These are phyloP conservation scores for Lecanicillium sp. DNA, from an alignment of 2,329 filamentous ascomycete species.

Conservation along the genomic window DNA sequence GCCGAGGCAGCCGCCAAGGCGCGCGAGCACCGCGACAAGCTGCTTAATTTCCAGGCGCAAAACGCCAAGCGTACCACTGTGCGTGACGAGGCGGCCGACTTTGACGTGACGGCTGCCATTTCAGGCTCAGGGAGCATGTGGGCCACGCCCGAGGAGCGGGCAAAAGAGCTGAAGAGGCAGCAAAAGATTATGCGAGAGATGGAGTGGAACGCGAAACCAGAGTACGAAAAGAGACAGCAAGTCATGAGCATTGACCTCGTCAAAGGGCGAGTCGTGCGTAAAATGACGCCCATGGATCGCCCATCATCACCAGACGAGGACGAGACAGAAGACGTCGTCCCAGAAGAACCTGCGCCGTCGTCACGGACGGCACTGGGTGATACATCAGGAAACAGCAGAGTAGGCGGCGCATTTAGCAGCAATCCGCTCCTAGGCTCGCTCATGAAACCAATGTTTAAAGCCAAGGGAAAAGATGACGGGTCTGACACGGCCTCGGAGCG, in stretches of 20 bases:
- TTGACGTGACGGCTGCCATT: conserved; percentile 41
- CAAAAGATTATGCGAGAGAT: conserved; percentile 77
- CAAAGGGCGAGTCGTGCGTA: conserved; percentile 65
- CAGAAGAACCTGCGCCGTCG: conserved; percentile 16
- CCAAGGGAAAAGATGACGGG: conserved; percentile 41
- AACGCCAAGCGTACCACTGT: conserved; percentile 79
- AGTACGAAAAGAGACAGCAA: conserved; percentile 81
- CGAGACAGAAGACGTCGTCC: conserved; percentile 23
- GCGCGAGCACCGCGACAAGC: conserved; percentile 68
- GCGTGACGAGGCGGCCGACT: conserved; percentile 70
- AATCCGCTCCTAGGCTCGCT: conserved; percentile 60
- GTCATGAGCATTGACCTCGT: conserved; percentile 80
- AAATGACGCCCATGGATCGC: conserved; percentile 56
- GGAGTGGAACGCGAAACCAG: conserved; percentile 76
- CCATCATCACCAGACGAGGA: conserved; percentile 45
- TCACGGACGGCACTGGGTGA: conserved; percentile 18
- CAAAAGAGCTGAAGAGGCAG: conserved; percentile 74
- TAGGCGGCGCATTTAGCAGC: conserved; percentile 55
- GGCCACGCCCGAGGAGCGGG: conserved; percentile 76
- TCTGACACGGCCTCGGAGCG: conserved; percentile 18
- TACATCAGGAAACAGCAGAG: conserved; percentile 23
- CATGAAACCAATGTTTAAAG: conserved; percentile 54
- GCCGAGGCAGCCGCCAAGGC: conserved; percentile 59
- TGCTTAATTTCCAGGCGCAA: conserved; percentile 76
- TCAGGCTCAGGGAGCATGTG: conserved; percentile 53